These are phyloP conservation scores for Clarireedia paspali DNA, from an alignment of 2,329 filamentous ascomycete genomes.

Conservation along the genomic window DNA sequence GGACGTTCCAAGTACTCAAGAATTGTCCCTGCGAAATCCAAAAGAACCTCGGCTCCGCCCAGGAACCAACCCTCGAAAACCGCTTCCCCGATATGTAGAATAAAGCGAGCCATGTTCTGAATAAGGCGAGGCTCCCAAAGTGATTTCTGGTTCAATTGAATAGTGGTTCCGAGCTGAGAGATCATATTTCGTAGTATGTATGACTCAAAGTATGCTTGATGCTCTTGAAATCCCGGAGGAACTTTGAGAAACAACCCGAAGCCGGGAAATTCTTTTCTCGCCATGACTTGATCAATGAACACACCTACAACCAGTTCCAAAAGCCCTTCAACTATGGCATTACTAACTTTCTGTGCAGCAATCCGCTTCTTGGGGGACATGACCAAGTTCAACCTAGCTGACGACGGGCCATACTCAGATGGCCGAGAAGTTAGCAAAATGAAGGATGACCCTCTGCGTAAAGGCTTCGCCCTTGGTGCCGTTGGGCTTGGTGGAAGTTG, in stretches of 20 bases:
- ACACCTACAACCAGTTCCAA: conserved; percentile 71
- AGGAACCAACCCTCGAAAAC: conserved; percentile 97
- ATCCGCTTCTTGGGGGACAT: conserved; percentile 51
- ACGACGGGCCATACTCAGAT: conserved; percentile 47
- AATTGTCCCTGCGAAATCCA: conserved; percentile 80
- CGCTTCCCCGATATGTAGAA: conserved; percentile 75
- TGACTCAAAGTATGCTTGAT: conserved; percentile 92
- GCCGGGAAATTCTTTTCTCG: conserved; percentile 83
- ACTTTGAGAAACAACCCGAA: conserved; percentile 81
- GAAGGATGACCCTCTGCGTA: conserved; percentile 83
- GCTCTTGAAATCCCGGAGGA: conserved; percentile 86
- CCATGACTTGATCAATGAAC: conserved; percentile 78
- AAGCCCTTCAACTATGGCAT: conserved; percentile 66
- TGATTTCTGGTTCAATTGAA: conserved; percentile 64
- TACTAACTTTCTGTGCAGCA: conserved; percentile 46
- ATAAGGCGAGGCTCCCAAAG: conserved; percentile 76
- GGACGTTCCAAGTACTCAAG: conserved; percentile 85
- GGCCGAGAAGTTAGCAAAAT: conserved; percentile 73
- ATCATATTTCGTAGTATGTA: conserved; percentile 75
- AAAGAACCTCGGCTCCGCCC: conserved; percentile 71
- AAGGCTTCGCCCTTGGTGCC: conserved; percentile 46
- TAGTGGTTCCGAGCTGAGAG: conserved; percentile 57
- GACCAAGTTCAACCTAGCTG: conserved; percentile 55
- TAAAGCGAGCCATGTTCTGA: conserved; percentile 78
- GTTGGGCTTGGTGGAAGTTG: conserved; percentile 38